Evolutionary conservation across 164 flowering plant species (phyloP), one percentile per base, ranked within the genome.

Genomic region (Chloranthus sessilifolius): DNA sequence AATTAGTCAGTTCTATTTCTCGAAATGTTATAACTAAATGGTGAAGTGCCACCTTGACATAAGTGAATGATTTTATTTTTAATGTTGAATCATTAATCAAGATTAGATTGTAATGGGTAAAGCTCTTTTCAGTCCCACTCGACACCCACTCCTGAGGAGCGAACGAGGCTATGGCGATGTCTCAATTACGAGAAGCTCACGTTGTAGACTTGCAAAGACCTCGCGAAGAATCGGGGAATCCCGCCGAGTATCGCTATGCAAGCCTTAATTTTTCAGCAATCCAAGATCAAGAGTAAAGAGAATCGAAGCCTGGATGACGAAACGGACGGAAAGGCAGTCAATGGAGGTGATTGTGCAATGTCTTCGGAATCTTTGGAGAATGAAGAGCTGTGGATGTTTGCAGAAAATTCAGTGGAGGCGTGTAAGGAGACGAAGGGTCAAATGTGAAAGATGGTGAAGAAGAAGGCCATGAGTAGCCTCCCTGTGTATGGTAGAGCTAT

Each of bases 391-490:
- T 70, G 7, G 43, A 3, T 39, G 21, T 16, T 39, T 39, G 20
- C 64, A 81, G 48, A 73, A 51, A 33, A 78, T 81, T 82, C 80
- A 78, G 55, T 65, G 75, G 68, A 76, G 77, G 57, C 61, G 22
- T 76, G 82, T 20, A 74, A 51, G 50, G 64, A 81, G 20, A 81
- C 79, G 88, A 74, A 73, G 60, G 71, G 72, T 51, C 75, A 76
- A 16, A 79, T 81, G 80, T 45, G 71, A 6, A 74, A 36, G 55
- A 12, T 81, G 72, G 74, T 58, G 11, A 67, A 42, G 51, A 55
- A 33, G 14, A 54, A 38, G 5, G 8, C 22, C 22, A 7, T 51
- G n/a, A 14, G 15, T 15, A 10, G 46, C n/a, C n/a, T n/a, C 10
- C 53, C 73, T 27, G 34, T 47, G 12, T 41, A 47, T n/a, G 17